Conservation (phyloP, 345 rosid genomes). For the Citrus hindsii region DNA sequence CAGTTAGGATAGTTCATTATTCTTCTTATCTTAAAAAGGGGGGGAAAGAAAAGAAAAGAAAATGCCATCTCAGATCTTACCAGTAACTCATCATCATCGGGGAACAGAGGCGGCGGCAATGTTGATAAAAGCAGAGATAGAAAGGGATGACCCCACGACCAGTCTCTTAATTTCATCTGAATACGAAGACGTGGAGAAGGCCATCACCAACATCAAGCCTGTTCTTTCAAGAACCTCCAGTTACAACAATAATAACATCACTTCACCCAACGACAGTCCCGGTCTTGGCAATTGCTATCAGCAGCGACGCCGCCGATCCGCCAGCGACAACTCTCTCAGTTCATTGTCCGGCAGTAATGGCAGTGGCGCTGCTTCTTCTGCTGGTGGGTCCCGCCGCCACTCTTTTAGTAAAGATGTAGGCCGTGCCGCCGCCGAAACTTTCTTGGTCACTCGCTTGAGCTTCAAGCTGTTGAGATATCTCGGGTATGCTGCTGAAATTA, state of each 20-base stretch:
- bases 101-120: constrained; percentile 13
- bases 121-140: constrained; percentile 35
- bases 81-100: constrained; percentile 27
- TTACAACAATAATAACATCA: constrained; percentile 16
- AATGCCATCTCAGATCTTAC: constrained; percentile 48
- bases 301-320: constrained; percentile 54
- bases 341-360: constrained; percentile 31
- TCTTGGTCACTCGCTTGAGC: constrained; percentile 56
- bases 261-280: constrained; percentile 9
- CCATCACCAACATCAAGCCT: constrained; percentile 31
- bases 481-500: constrained; percentile 39
- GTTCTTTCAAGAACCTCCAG: constrained; percentile 55
- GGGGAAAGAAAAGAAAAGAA: background rate
- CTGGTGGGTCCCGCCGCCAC: constrained; percentile 20
- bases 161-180: constrained; percentile 49
- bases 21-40: too few relatives aligned
- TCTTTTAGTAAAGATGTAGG: constrained; percentile 48
- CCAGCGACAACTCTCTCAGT: constrained; percentile 56
- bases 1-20: too few relatives aligned
- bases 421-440: constrained; percentile 66
- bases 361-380: background rate
- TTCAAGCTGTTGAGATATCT: constrained; percentile 67
- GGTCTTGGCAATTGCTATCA: constrained; percentile 28
- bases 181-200: constrained; percentile 34
- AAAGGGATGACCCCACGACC: constrained; percentile 38